Conservation (phyloP, 192 early-diverging fungal genomes). For the Backusella circina region DNA sequence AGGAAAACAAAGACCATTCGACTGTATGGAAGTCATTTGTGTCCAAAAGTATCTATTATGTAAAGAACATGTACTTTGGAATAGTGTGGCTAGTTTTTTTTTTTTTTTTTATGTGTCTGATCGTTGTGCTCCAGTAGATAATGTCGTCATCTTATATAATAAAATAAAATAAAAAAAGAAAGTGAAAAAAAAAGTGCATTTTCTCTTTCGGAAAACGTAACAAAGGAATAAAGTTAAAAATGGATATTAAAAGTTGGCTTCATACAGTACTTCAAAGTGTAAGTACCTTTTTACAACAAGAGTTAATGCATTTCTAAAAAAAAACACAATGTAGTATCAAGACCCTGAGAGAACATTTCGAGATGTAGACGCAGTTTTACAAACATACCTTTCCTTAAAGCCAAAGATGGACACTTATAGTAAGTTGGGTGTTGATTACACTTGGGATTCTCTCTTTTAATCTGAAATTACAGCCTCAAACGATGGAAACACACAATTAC, state of each 20-base stretch:
- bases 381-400: constrained; percentile 51
- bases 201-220: background rate
- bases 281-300: background rate
- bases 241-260: constrained; percentile 28
- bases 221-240: background rate
- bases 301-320: background rate
- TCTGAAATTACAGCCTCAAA: constrained; percentile 42
- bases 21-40: no score
- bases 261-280: constrained; percentile 19
- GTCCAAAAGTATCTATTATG: no score
- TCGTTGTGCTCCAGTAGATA: background rate
- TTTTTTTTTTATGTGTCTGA: no score
- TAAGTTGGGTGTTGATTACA: constrained; percentile 30
- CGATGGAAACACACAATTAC: constrained; percentile 54
- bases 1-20: no score
- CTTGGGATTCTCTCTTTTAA: background rate
- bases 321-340: constrained; percentile 46
- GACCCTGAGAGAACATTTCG: constrained; percentile 56
- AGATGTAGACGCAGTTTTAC: constrained; percentile 62
- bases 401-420: constrained; percentile 71
- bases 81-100: no score
- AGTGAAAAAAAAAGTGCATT: background rate
- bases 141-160: background rate
- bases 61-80: no score
- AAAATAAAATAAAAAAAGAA: background rate